A percentile compares a stretch with the other conserved stretches of the same genome.
Conservation (phyloP, 345 rosid genomes). For the Aurinia saxatilis region DNA sequence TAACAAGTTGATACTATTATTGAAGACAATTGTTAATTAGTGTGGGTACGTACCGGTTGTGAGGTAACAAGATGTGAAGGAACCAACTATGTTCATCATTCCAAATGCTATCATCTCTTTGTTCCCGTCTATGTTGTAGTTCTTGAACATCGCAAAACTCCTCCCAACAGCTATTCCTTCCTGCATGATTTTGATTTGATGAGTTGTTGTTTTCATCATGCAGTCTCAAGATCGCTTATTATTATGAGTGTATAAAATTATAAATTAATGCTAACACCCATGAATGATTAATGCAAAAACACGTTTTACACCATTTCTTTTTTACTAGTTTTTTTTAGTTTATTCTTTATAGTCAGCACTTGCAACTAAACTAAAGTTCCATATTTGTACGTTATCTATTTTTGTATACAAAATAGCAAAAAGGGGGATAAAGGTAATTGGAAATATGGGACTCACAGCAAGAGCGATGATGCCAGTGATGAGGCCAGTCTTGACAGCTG, state of each 20-base stretch:
- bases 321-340: too few relatives aligned
- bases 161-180: constrained; percentile 97
- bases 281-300: too few relatives aligned
- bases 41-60: constrained; percentile 46
- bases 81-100: constrained; percentile 86
- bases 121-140: constrained; percentile 90
- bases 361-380: background rate
- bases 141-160: constrained; percentile 85
- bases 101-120: constrained; percentile 98
- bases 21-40: background rate
- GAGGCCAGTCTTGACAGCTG: constrained; percentile 69
- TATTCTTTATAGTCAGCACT: too few relatives aligned
- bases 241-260: too few relatives aligned
- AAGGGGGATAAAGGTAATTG: background rate
- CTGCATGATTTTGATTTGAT: constrained; percentile 28
- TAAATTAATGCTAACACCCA: too few relatives aligned
- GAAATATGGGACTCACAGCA: constrained; percentile 44
- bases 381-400: background rate
- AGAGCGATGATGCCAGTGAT: constrained; percentile 85
- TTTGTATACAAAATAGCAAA: background rate
- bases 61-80: constrained; percentile 88
- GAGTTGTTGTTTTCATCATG: too few relatives aligned
- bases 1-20: background rate
- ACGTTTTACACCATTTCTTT: too few relatives aligned
- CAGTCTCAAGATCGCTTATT: too few relatives aligned